Evolutionary conservation across 2,329 filamentous ascomycete genomes (phyloP), one percentile per base, ranked within the genome.

Genomic region (Tolypocladium tundrense): DNA sequence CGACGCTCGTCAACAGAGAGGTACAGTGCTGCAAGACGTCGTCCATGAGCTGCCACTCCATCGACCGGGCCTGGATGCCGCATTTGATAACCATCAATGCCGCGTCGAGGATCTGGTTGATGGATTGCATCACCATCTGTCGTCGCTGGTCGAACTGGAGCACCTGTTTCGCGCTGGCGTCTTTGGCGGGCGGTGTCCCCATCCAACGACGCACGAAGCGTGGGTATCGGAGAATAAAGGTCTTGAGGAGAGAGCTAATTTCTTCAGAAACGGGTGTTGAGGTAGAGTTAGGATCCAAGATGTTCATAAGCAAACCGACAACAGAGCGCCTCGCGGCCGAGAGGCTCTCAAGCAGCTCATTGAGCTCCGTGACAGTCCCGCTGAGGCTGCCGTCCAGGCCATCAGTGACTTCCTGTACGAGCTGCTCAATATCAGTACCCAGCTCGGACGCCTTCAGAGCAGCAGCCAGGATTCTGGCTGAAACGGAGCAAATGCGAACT

Each of bases 81-180:
- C 72, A 67, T 62, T 84, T 87, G 39, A 80, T 68, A 8, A 85
- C 74, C 66, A 82, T 78, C 37, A 87, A 68, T 6, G 82, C 76
- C 4, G 82, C 84, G 58, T 88, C 84, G n/a, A 88, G 74, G 1
- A 82, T 76, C 58, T 80, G 77, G 2, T 76, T 74, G n/a, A 83
- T 75, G 2, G 78, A 77, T 61, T 80, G 79, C 37, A 76, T 70
- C 37, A 85, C 66, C 1, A 79, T 65, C 57, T 81, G 78, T 41
- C 81, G 78, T 42, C 84, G 76, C 61, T 87, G 82, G 61, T 87
- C 83, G 65, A 84, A 85, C 42, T 84, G 80, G 37, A 86, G 66
- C 41, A 80, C 72, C 11, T 83, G 80, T 62, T 87, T 87, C 9
- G 82, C 75, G 14, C 74, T 70, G 24, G 79, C 76, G 40, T 78